Percentiles rank a stretch among this genome's conserved stretches.
Evolutionary conservation across 768 basidiomycete species (phyloP).

Genomic region (Lentinula raphanica): DNA sequence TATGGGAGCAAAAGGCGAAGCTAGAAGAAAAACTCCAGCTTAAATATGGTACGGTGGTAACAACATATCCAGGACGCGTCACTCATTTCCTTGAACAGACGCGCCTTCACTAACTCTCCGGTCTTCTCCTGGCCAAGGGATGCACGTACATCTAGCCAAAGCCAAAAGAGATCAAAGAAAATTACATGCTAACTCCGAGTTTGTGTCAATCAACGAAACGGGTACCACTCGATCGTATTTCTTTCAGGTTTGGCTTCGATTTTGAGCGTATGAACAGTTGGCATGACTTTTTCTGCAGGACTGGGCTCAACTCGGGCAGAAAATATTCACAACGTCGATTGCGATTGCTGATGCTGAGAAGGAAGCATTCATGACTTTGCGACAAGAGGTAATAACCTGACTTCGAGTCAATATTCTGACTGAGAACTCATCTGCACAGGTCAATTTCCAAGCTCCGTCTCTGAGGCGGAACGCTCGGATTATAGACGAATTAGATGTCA

Average conservation of each 20-base stretch:
- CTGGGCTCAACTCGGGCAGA: constrained; percentile 72
- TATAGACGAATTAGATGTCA: constrained; percentile 85
- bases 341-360: constrained; percentile 58
- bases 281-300: constrained; percentile 35
- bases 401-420: neutral
- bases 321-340: constrained; percentile 52
- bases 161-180: constrained; percentile 55
- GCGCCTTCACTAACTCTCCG: constrained; percentile 72
- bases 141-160: constrained; percentile 68
- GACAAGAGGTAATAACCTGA: constrained; percentile 61
- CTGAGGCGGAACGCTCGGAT: constrained; percentile 74
- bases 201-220: constrained; percentile 57
- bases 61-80: neutral
- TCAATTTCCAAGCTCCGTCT: constrained; percentile 47
- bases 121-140: constrained; percentile 60
- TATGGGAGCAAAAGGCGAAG: constrained; percentile 31
- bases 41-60: constrained; percentile 42
- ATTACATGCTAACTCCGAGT: constrained; percentile 42
- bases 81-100: constrained; percentile 31
- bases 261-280: neutral
- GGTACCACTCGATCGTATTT: constrained; percentile 67
- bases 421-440: too few relatives aligned
- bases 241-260: constrained; percentile 38
- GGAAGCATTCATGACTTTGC: constrained; percentile 64
- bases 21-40: constrained; percentile 52